Evolutionary conservation across 2,329 filamentous ascomycete genomes (phyloP).

Genomic region (Neofusicoccum sp.): DNA sequence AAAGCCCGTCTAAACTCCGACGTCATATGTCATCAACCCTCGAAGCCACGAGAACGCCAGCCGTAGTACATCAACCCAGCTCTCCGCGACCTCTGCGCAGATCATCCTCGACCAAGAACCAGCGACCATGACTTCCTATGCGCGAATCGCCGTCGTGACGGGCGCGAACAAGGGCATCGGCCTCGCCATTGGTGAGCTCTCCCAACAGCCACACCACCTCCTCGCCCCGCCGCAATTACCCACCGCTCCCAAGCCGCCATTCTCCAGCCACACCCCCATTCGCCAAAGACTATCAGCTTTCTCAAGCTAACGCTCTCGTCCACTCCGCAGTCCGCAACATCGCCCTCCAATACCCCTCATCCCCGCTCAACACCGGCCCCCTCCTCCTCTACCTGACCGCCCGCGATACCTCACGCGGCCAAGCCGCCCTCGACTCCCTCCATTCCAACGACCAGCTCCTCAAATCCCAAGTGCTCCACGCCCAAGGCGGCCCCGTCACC

Average conservation of each 20-base stretch:
- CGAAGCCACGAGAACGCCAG: too few relatives aligned
- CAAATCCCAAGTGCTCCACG: constrained; percentile 45
- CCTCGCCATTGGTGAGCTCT: constrained; percentile 42
- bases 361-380: constrained; percentile 37
- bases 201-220: background rate
- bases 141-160: constrained; percentile 52
- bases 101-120: background rate
- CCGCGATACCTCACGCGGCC: constrained; percentile 28
- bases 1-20: too few relatives aligned
- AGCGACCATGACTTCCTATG: constrained; percentile 28
- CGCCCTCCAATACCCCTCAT: constrained; percentile 53
- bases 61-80: background rate
- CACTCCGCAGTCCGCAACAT: constrained; percentile 48
- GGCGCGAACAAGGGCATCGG: constrained; percentile 56
- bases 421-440: constrained; percentile 28
- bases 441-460: constrained; percentile 36
- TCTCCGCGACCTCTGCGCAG: background rate
- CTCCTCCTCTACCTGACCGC: constrained; percentile 35
- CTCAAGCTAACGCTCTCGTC: background rate
- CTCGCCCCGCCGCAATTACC: background rate
- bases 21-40: too few relatives aligned
- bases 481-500: constrained; percentile 28
- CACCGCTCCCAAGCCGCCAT: background rate
- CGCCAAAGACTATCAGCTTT: background rate
- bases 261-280: background rate